phyloP scores from a whole-genome alignment of 139 green algal genomes.

The Volvox africanus region DNA sequence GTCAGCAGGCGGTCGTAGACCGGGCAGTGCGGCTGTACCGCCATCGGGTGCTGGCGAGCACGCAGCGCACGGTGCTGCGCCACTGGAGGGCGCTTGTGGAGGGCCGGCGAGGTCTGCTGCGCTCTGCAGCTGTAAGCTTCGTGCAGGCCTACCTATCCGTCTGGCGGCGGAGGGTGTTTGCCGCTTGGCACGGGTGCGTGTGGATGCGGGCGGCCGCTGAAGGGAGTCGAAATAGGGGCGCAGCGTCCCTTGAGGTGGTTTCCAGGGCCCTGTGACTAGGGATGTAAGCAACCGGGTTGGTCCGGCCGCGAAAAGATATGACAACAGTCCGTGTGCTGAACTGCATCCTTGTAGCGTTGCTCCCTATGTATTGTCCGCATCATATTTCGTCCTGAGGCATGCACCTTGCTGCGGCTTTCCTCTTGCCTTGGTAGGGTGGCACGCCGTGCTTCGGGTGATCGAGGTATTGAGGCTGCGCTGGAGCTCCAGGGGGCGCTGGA shows the following conservation, averaged over 20 bases:
- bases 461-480: neutral
- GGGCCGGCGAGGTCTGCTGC: neutral
- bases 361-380: no score
- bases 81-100: constrained; percentile 30
- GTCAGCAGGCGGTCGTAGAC: constrained; percentile 53
- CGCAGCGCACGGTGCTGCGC: constrained; percentile 44
- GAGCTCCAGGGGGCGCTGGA: neutral
- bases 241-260: no score
- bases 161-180: neutral
- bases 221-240: no score
- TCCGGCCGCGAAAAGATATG: no score
- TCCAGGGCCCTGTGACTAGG: no score
- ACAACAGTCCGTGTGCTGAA: no score
- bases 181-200: constrained; percentile 38
- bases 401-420: no score
- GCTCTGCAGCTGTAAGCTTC: constrained; percentile 26
- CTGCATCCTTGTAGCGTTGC: no score
- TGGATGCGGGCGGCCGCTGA: no score
- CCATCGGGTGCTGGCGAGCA: constrained; percentile 45
- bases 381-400: no score
- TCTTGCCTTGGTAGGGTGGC: neutral
- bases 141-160: constrained; percentile 12
- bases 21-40: constrained; percentile 58
- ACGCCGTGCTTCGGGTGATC: neutral
- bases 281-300: no score